Base-by-base conservation (phyloP, 495 filamentous ascomycete genomes). In the Aspergillus campestris region DNA sequence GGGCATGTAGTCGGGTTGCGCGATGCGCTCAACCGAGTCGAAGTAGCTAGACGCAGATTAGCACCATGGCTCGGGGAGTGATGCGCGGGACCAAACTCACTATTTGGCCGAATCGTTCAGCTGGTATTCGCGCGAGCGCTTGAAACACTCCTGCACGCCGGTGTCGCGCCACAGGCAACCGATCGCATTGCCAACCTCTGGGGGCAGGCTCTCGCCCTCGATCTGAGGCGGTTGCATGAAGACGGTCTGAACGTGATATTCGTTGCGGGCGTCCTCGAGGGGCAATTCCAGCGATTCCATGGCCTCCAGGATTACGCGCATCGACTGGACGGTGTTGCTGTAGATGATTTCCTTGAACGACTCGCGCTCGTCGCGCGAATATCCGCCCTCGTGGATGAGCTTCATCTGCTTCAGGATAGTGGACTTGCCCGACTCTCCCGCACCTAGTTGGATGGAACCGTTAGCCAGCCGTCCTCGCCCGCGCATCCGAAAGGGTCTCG, bases 331-430 rank as follows among this genome's bases (percentile, higher is more conserved):
- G 14, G 88, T 94, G 70, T 96, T 95, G 77, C 88, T 94, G 79
- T 95, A 95, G 71, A 96, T 95, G 67, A 95, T 94, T 68, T 94
- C 89, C 64, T 94, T 92, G 82, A 78, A 78, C 3, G 73, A 77
- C 59, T 78, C 74, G 39, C 73, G 67, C 53, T 78, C 74, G 52
- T 78, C 74, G 49, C 69, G 71, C 40, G 73, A 75, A 56, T 78
- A 78, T 34, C 74, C 72, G 28, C 73, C 73, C 60, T 78, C 74
- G 57, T 78, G 68, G 44, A 77, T 78, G 53, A 78, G 62, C 55
- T 78, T 96, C 92, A 98, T 98, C 81, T 98, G 92, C 74, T 98
- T 98, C 46, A 98, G 77, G 59, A 98, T 96, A 9, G 92, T 98
- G 40, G 94, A 97, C 74, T 98, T 98, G 68, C 92, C 92, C 57